Conservation (phyloP, 2,329 filamentous ascomycete genomes). For the Akanthomyces lecanii region DNA sequence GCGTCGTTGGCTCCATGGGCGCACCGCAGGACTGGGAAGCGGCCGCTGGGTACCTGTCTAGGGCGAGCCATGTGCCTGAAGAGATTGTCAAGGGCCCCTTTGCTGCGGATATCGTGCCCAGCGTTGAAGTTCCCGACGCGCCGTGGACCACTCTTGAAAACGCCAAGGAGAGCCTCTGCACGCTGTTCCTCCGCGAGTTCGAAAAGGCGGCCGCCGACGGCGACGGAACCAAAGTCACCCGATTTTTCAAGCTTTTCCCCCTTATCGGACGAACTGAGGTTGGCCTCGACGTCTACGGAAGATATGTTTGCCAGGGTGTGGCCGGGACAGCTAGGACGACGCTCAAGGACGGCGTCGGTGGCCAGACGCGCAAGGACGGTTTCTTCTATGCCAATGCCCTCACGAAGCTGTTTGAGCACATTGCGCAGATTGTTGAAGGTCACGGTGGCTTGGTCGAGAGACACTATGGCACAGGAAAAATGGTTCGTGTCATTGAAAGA, state of each 20-base stretch:
- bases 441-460: constrained; percentile 88
- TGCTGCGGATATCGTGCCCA: constrained; percentile 88
- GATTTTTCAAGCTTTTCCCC: constrained; percentile 98
- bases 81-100: constrained; percentile 80
- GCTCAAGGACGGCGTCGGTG: constrained; percentile 62
- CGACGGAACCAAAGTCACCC: constrained; percentile 85
- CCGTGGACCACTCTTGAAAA: constrained; percentile 82
- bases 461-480: constrained; percentile 89
- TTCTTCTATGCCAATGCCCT: constrained; percentile 90
- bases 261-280: constrained; percentile 85
- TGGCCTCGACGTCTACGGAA: constrained; percentile 89
- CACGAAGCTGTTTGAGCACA: constrained; percentile 93
- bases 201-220: constrained; percentile 82
- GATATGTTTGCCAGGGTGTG: constrained; percentile 94
- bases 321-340: constrained; percentile 77
- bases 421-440: constrained; percentile 91
- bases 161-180: constrained; percentile 84
- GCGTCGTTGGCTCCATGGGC: constrained; percentile 93
- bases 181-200: constrained; percentile 88
- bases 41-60: constrained; percentile 81
- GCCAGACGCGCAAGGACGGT: constrained; percentile 55
- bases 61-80: constrained; percentile 75
- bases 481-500: constrained; percentile 89
- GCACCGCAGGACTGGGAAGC: constrained; percentile 98
- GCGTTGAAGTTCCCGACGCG: constrained; percentile 88